Evolutionary conservation across 1,284 basidiomycete genomes (phyloP).

Genomic region (Schizophyllum amplum): DNA sequence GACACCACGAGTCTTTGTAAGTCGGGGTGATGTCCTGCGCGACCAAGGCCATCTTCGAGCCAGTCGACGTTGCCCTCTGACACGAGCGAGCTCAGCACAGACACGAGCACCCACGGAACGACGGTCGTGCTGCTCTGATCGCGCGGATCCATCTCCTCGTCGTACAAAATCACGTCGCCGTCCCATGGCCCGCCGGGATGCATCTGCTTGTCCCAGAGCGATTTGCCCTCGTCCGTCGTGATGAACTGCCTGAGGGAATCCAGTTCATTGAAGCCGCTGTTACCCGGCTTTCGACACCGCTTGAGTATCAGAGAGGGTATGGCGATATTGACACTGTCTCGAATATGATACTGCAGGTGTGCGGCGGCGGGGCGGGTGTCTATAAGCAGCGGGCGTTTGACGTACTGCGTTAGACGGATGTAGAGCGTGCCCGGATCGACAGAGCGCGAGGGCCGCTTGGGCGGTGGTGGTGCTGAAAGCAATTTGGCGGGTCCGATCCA

Average conservation of each 20-base stretch:
- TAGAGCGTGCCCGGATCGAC: constrained; percentile 42
- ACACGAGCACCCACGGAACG: constrained; percentile 34
- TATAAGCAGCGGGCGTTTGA: constrained; percentile 57
- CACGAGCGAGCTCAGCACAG: constrained; percentile 48
- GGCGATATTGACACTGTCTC: constrained; percentile 68
- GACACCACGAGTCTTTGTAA: constrained; percentile 42
- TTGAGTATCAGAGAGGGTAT: constrained; percentile 84
- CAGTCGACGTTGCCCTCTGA: constrained; percentile 49
- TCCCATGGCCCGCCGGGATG: constrained; percentile 49
- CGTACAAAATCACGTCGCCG: constrained; percentile 64
- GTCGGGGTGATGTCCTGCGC: constrained; percentile 45
- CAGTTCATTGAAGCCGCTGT: constrained; percentile 52
- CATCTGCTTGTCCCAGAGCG: constrained; percentile 57
- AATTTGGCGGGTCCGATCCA: constrained; percentile 20
- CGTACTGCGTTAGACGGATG: constrained; percentile 36
- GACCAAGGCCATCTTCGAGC: constrained; percentile 59
- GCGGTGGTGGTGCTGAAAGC: constrained; percentile 15
- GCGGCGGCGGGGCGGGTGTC: constrained; percentile 69
- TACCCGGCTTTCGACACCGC: constrained; percentile 49
- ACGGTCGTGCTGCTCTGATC: neutral
- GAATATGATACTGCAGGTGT: constrained; percentile 56
- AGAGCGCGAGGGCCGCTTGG: constrained; percentile 22
- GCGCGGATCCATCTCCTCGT: constrained; percentile 63
- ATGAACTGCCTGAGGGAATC: constrained; percentile 68
- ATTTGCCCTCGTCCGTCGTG: constrained; percentile 64